These are phyloP conservation scores for Trypanosoma lewisi DNA, from an alignment of 208 protist genomes.

Conservation along the genomic window DNA sequence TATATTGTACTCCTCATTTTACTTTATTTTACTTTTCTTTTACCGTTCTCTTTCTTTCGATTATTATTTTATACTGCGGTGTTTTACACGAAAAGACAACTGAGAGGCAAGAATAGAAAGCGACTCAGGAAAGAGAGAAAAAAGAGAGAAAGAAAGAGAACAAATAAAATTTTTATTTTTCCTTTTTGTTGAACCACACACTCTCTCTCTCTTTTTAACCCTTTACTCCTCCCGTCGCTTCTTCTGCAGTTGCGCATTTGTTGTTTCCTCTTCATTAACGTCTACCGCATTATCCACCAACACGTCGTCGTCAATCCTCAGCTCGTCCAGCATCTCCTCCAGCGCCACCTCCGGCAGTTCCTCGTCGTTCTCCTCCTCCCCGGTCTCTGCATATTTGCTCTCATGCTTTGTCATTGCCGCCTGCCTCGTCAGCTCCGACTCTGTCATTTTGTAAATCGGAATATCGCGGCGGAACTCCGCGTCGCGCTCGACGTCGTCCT, in stretches of 20 bases:
- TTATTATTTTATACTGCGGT: too few species aligned
- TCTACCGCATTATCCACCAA: conserved; percentile 5
- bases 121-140: conserved; percentile 14
- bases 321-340: conserved; percentile 87
- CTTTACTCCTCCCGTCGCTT: conserved; percentile 5
- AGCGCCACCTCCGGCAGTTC: conserved; percentile 56
- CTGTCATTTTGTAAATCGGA: conserved; percentile 71
- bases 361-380: conserved; percentile 49
- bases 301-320: conserved; percentile 61
- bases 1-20: too few species aligned
- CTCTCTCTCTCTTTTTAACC: not conserved
- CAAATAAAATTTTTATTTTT: conserved; percentile 10
- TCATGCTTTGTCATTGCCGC: not conserved
- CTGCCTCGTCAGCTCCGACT: conserved; percentile 45
- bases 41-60: too few species aligned
- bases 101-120: too few species aligned
- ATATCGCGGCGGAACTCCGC: conserved; percentile 79
- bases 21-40: too few species aligned
- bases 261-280: conserved; percentile 21
- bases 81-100: too few species aligned
- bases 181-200: not conserved
- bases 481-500: conserved; percentile 87
- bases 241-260: conserved; percentile 6
- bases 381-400: conserved; percentile 9
- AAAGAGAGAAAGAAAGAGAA: conserved; percentile 13